Percentiles rank a stretch among this genome's conserved stretches.
Evolutionary conservation across 768 basidiomycete species (phyloP).

Genomic region (Leccinum uliginosum): DNA sequence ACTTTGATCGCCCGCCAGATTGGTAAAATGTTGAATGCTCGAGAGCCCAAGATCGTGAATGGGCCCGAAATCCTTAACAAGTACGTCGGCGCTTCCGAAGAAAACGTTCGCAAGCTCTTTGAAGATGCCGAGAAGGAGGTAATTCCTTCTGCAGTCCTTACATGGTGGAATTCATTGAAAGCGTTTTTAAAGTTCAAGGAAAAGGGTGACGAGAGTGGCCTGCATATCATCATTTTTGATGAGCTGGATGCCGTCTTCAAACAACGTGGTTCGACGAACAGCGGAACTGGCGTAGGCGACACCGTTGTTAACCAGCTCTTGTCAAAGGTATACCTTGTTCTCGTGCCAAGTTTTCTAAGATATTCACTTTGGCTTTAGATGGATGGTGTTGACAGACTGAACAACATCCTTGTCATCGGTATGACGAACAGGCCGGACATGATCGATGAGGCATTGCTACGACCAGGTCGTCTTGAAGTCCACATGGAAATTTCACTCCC

Average conservation of each 20-base stretch:
- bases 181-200: constrained; percentile 75
- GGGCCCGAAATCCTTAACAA: constrained; percentile 98
- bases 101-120: constrained; percentile 96
- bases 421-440: constrained; percentile 99
- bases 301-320: constrained; percentile 97
- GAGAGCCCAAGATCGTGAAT: constrained; percentile 97
- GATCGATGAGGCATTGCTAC: constrained; percentile 97
- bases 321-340: constrained; percentile 65
- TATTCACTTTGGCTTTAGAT: constrained; percentile 50
- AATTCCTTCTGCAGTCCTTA: background rate
- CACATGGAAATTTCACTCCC: constrained; percentile 99
- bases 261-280: constrained; percentile 89
- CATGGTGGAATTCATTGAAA: background rate
- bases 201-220: constrained; percentile 92
- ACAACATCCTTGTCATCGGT: constrained; percentile 98
- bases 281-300: constrained; percentile 96
- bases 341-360: background rate
- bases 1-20: constrained; percentile 98
- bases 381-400: constrained; percentile 98
- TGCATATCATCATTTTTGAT: constrained; percentile 99
- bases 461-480: constrained; percentile 97
- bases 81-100: constrained; percentile 95
- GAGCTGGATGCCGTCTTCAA: constrained; percentile 99
- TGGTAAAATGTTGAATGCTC: constrained; percentile 97
- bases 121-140: constrained; percentile 99